Conservation (phyloP, 805 yeast species). For the Lipomyces yamadae region DNA sequence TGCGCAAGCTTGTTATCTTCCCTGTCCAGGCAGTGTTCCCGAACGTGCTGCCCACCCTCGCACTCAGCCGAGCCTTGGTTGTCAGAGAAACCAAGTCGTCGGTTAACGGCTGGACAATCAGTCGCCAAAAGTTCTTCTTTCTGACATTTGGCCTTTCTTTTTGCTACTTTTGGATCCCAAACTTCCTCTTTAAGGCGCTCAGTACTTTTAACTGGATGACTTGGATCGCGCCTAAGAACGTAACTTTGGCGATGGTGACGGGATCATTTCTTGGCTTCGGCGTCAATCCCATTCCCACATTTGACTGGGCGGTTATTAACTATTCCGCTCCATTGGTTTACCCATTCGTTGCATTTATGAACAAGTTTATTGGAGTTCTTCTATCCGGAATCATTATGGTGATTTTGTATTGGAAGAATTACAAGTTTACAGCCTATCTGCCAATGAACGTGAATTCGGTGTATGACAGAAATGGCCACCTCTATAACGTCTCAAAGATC, state of each 20-base stretch:
- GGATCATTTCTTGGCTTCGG: slow-evolving; percentile 53
- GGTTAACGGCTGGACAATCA: slow-evolving; percentile 65
- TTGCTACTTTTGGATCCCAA: slow-evolving; percentile 65
- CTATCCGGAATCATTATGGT: slow-evolving; percentile 42
- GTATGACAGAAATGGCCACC: slow-evolving; percentile 39
- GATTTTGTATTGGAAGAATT: slow-evolving; percentile 53
- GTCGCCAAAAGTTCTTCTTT: slow-evolving; percentile 57
- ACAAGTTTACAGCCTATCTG: slow-evolving; percentile 55
- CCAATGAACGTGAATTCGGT: slow-evolving; percentile 55
- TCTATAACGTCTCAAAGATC: slow-evolving; percentile 57
- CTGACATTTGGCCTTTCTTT: slow-evolving; percentile 51
- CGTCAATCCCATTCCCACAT: slow-evolving; percentile 53
- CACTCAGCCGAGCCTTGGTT: slow-evolving; percentile 57
- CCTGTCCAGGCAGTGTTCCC: slow-evolving; percentile 63
- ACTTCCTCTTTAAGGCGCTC: slow-evolving; percentile 61
- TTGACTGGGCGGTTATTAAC: slow-evolving; percentile 51
- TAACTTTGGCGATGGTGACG: slow-evolving; percentile 55
- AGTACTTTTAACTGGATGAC: slow-evolving; percentile 62
- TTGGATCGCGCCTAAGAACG: slow-evolving; percentile 60
- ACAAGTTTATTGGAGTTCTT: slow-evolving; percentile 47
- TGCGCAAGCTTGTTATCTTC: slow-evolving; percentile 56
- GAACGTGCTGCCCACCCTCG: slow-evolving; percentile 53
- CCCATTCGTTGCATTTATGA: slow-evolving; percentile 52
- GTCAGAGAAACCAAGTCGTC: slow-evolving; percentile 50
- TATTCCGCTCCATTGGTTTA: slow-evolving; percentile 51